phyloP scores from a whole-genome alignment of 768 basidiomycete genomes.

The Favolaschia claudopus region DNA sequence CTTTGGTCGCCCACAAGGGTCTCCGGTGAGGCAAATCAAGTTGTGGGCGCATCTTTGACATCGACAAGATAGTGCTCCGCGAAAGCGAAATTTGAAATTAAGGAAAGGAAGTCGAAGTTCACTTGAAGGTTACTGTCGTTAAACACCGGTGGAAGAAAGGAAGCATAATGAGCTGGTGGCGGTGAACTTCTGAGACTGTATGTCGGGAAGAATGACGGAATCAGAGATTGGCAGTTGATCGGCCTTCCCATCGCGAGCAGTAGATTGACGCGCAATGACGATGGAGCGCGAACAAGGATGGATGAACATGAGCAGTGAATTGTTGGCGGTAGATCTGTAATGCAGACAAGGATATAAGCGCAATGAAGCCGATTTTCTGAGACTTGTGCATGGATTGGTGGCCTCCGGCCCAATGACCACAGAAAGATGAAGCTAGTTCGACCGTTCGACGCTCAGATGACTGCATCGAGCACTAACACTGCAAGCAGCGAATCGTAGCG shows the following conservation, averaged over 20 bases:
- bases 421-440: too few species aligned
- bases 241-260: not conserved
- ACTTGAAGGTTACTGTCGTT: conserved; percentile 13
- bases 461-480: not conserved
- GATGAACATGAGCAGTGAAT: conserved; percentile 5
- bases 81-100: conserved; percentile 7
- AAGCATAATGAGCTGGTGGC: conserved; percentile 16
- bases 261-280: not conserved
- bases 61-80: not conserved
- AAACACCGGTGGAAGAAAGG: conserved; percentile 18
- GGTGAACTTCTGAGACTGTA: conserved; percentile 2
- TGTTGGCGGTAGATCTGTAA: too few species aligned
- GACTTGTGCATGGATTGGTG: too few species aligned
- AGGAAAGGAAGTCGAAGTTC: conserved; percentile 20
- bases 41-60: conserved; percentile 2
- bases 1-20: not conserved
- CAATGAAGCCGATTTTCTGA: too few species aligned
- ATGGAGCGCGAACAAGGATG: not conserved
- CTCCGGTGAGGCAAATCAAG: not conserved
- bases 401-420: too few species aligned
- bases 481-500: too few species aligned
- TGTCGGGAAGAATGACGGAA: conserved; percentile 16
- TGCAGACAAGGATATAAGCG: too few species aligned
- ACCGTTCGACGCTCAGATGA: too few species aligned
- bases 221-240: conserved; percentile 23